Base-by-base conservation (phyloP, 2,329 filamentous ascomycete genomes). In the Aspergillus carbonarius region DNA sequence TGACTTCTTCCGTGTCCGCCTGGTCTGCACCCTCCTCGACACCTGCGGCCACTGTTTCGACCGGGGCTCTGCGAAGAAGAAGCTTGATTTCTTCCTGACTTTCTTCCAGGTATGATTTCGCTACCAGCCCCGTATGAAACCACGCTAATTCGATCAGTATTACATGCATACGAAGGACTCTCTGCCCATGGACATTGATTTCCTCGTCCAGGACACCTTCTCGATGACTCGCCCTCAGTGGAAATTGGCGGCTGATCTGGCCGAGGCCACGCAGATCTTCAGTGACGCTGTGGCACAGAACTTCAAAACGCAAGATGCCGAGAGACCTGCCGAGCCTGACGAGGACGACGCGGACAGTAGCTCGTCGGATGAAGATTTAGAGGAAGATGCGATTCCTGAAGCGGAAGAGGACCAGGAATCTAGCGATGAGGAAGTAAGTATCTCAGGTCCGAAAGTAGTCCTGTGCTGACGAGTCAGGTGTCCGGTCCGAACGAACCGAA, bases 11-110 rank as follows among this genome's bases (percentile, higher is more conserved):
- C 90, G 95, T 54, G 93, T 98, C 70, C 91, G 95, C 10, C 82
- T 99, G 35, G 88, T 96, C 30, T 90, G 92, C 63, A 96, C 89
- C 13, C 82, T 99, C 50, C 83, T 99, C 4, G 96, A 99, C 76
- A 97, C 93, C 0, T 98, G 93, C 66, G 95, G 96, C 55, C 89
- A 96, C 74, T 99, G 93, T 78, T 99, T 97, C 69, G 95, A 95
- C 74, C 89, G 93, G 68, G 95, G 96, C 7, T 87, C 89, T 44
- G 91, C 93, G 1, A 96, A 93, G 74, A 98, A 98, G 81, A 99
- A 98, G 77, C 84, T 99, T 9, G 95, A 99, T 70, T 98, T 96
- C 74, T 99, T 98, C 76, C 81, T 99, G 60, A 93, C 90, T 0
- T 98, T 98, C 76, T 92, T 99, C 68, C 93, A 96, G 81, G 87